These are phyloP conservation scores for Macadamia tetraphylla DNA, from an alignment of 164 flowering plant genomes.

Conservation along the genomic window DNA sequence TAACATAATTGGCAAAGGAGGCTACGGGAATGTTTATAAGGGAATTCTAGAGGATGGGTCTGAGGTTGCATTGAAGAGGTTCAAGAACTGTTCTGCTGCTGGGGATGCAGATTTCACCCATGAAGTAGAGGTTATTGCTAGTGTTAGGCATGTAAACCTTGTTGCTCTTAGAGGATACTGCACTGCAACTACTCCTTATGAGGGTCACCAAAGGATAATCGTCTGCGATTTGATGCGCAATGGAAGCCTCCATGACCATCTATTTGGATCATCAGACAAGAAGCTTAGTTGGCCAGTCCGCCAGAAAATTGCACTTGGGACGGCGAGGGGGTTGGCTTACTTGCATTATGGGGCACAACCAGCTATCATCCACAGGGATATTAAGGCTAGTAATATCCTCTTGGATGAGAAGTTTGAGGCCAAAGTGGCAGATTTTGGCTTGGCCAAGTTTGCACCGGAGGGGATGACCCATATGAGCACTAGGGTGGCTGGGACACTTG, in stretches of 20 bases:
- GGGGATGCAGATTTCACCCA: conserved; percentile 65
- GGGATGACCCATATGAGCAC: conserved; percentile 88
- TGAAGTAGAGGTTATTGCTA: conserved; percentile 50
- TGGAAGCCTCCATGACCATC: conserved; percentile 75
- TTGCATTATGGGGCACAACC: conserved; percentile 82
- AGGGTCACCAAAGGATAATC: conserved; percentile 86
- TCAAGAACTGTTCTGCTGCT: conserved; percentile 74
- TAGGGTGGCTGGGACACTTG: conserved; percentile 86
- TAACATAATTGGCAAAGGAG: conserved; percentile 76
- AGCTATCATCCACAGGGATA: conserved; percentile 72
- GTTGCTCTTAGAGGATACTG: conserved; percentile 45
- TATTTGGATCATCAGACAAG: conserved; percentile 37
- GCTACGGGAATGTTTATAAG: conserved; percentile 82
- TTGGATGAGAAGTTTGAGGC: conserved; percentile 74
- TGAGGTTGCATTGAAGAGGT: conserved; percentile 80
- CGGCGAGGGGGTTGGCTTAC: conserved; percentile 75
- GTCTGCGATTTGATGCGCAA: conserved; percentile 75
- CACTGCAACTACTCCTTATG: conserved; percentile 29
- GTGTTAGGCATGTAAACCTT: conserved; percentile 47
- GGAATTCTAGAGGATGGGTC: conserved; percentile 63
- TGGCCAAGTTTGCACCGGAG: conserved; percentile 78
- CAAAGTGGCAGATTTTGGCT: conserved; percentile 79
- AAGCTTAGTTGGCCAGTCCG: conserved; percentile 72
- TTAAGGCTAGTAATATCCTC: conserved; percentile 82
- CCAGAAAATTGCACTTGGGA: conserved; percentile 72